phyloP scores from a whole-genome alignment of 106 monocot species.

The Ottelia alismoides region DNA sequence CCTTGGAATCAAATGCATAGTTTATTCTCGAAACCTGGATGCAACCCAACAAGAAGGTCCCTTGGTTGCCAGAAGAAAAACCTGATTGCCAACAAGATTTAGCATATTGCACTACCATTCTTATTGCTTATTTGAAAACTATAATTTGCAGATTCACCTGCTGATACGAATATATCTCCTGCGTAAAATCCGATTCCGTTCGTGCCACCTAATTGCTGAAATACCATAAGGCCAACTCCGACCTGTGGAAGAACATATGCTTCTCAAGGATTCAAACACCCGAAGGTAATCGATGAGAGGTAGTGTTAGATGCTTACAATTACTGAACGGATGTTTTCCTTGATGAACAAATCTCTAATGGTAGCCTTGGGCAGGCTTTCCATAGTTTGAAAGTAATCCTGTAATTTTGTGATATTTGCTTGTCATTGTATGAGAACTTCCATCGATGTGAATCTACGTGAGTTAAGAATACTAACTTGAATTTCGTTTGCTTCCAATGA shows the following conservation, averaged over 20 bases:
- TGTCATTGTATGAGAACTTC: neutral
- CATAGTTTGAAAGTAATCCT: slow-evolving; percentile 44
- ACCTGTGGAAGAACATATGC: slow-evolving; percentile 20
- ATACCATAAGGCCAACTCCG: slow-evolving; percentile 57
- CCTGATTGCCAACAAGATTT: slow-evolving; percentile 19
- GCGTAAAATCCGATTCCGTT: slow-evolving; percentile 68
- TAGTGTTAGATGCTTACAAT: slow-evolving; percentile 43
- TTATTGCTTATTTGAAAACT: neutral
- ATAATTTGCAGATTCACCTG: slow-evolving; percentile 19
- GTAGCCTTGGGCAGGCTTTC: slow-evolving; percentile 33
- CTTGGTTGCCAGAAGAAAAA: slow-evolving; percentile 43
- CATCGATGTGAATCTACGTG: no score
- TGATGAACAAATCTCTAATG: slow-evolving; percentile 36
- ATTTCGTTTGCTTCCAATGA: slow-evolving; percentile 48
- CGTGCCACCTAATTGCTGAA: slow-evolving; percentile 60
- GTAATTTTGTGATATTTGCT: neutral
- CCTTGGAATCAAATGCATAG: neutral
- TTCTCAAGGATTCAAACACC: neutral
- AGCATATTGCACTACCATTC: neutral
- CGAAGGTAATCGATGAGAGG: no score
- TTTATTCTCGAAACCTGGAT: slow-evolving; percentile 27
- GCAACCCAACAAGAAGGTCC: slow-evolving; percentile 40
- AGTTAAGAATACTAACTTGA: slow-evolving; percentile 24
- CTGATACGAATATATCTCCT: slow-evolving; percentile 51
- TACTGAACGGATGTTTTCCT: slow-evolving; percentile 31